A percentile compares a stretch with the other conserved stretches of the same genome.
These are phyloP conservation scores for Nyssa sinensis DNA, from an alignment of 148 eudicot genomes.

Conservation along the genomic window DNA sequence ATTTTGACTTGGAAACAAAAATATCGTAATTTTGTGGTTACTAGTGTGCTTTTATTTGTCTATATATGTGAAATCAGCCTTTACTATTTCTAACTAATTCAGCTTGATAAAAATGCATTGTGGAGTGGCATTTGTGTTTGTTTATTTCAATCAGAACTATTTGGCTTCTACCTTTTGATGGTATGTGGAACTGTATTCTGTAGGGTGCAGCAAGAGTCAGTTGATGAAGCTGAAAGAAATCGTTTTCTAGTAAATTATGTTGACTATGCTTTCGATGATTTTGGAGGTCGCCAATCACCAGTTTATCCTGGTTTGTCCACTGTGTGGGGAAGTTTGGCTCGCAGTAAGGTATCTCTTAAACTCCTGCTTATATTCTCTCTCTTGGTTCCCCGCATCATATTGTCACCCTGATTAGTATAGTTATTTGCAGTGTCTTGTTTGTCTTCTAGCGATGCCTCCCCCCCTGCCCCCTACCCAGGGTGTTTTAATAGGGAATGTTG, in stretches of 20 bases:
- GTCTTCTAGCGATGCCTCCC: not conserved
- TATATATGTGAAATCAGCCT: not conserved
- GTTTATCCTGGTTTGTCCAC: constrained; percentile 97
- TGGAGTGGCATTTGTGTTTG: not conserved
- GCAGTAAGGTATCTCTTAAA: constrained; percentile 72
- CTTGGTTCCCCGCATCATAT: not conserved
- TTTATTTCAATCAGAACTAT: constrained; percentile 10
- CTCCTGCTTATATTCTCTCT: not conserved
- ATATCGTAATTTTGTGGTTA: too few relatives aligned
- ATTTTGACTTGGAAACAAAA: too few relatives aligned
- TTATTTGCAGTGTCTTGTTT: not conserved
- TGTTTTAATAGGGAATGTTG: not conserved
- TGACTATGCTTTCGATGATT: constrained; percentile 95
- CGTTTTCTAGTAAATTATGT: constrained; percentile 78
- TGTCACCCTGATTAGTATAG: not conserved
- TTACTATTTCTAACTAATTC: not conserved
- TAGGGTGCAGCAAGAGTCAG: constrained; percentile 99
- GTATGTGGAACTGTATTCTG: not conserved
- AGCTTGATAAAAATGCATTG: not conserved
- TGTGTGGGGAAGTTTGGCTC: constrained; percentile 99
- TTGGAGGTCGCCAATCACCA: constrained; percentile 96
- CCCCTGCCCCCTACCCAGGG: too few relatives aligned
- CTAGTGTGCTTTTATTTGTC: too few relatives aligned
- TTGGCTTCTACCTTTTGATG: not conserved
- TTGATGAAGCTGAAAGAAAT: constrained; percentile 93